Conservation (phyloP, 192 early-diverging fungal species). For the Linnemannia schmuckeri region DNA sequence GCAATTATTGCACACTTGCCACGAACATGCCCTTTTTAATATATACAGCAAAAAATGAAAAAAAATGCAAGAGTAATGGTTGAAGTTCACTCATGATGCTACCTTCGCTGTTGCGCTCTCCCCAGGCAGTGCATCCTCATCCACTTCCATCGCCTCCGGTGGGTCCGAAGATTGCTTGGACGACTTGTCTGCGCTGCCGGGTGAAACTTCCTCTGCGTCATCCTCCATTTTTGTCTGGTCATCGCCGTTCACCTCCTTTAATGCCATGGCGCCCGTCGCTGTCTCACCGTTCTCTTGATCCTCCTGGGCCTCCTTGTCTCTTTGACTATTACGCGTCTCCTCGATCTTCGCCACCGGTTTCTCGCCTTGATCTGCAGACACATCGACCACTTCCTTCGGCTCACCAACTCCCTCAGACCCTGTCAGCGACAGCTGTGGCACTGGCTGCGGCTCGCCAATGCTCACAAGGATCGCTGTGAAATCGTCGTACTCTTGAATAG, state of each 20-base stretch:
- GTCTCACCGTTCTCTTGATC: neutral
- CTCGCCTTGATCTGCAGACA: neutral
- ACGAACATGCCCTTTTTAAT: neutral
- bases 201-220: neutral
- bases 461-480: constrained; percentile 65
- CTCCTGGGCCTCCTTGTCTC: neutral
- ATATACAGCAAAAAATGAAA: neutral
- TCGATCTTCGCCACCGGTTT: neutral
- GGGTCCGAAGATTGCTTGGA: neutral
- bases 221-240: neutral
- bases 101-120: neutral
- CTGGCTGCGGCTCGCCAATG: constrained; percentile 14
- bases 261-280: neutral
- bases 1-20: neutral
- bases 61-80: neutral
- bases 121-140: constrained; percentile 2
- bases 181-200: neutral
- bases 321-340: neutral
- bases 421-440: neutral
- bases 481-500: constrained; percentile 70
- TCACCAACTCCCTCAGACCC: neutral
- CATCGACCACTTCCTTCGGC: neutral
- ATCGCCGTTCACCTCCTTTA: neutral
- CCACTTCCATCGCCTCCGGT: constrained; percentile 3
- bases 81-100: neutral